Conservation (phyloP, 2,329 filamentous ascomycete genomes). For the Colletotrichum costaricense region DNA sequence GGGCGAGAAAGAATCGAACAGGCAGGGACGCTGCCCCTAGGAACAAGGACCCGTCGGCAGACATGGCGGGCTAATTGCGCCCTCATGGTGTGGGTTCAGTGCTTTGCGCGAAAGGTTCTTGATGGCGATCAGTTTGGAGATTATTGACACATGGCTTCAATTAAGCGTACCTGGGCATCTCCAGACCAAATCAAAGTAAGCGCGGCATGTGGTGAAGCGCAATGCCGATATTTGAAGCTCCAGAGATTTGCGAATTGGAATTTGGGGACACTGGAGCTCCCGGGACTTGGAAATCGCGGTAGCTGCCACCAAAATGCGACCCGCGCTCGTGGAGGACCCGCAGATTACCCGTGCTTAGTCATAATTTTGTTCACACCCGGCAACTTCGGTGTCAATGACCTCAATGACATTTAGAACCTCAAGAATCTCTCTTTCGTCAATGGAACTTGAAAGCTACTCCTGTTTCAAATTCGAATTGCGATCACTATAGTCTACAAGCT, state of each 20-base stretch:
- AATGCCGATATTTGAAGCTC: slow-evolving; percentile 31
- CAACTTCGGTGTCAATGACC: neutral
- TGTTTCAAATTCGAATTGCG: neutral
- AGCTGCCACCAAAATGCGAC: slow-evolving; percentile 33
- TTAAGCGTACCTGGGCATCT: slow-evolving; percentile 29
- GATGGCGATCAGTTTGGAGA: neutral
- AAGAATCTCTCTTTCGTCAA: neutral
- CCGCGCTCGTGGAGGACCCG: slow-evolving; percentile 6
- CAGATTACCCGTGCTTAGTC: slow-evolving; percentile 33
- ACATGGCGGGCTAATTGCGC: slow-evolving; percentile 57
- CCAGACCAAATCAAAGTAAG: slow-evolving; percentile 5
- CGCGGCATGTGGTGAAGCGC: slow-evolving; percentile 32
- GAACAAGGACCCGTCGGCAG: slow-evolving; percentile 50
- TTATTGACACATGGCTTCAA: neutral
- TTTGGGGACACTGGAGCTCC: slow-evolving; percentile 26
- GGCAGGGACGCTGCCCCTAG: slow-evolving; percentile 46
- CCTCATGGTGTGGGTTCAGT: slow-evolving; percentile 52
- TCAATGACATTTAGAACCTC: neutral
- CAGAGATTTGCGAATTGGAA: slow-evolving; percentile 26
- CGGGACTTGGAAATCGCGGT: slow-evolving; percentile 19
- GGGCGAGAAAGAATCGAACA: slow-evolving; percentile 46
- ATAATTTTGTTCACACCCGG: neutral
- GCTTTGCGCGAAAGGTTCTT: slow-evolving; percentile 23
- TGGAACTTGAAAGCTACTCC: neutral
- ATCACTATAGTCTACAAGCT: neutral